Evolutionary conservation across 768 basidiomycete species (phyloP).

Genomic region (Collybia sordida): DNA sequence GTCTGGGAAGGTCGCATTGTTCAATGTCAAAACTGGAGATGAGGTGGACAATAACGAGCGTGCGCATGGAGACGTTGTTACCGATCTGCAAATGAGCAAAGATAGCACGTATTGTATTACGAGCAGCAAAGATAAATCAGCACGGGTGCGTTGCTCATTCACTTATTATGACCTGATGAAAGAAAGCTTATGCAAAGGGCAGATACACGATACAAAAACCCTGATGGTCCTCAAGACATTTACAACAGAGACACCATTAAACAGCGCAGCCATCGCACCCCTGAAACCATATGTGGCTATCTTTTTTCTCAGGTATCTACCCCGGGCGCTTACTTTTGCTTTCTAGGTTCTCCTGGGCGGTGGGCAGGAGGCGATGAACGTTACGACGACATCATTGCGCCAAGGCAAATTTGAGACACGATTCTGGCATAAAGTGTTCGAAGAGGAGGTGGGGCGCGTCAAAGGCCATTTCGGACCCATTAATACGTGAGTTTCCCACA

Average conservation of each 20-base stretch:
- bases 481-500: conserved; percentile 73
- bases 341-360: conserved; percentile 85
- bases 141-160: conserved; percentile 62
- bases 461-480: conserved; percentile 97
- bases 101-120: conserved; percentile 96
- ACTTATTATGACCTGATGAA: not conserved
- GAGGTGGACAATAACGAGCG: conserved; percentile 83
- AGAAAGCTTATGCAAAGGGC: not conserved
- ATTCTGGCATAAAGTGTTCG: conserved; percentile 97
- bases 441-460: conserved; percentile 96
- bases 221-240: conserved; percentile 92
- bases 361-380: conserved; percentile 97
- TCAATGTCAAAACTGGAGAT: conserved; percentile 85
- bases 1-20: conserved; percentile 91
- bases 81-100: conserved; percentile 87
- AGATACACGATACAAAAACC: conserved; percentile 89
- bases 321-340: not conserved
- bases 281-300: conserved; percentile 75
- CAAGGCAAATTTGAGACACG: conserved; percentile 98
- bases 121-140: conserved; percentile 94
- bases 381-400: conserved; percentile 90
- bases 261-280: conserved; percentile 87
- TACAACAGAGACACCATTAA: conserved; percentile 91
- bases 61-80: conserved; percentile 84
- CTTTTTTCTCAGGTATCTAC: not conserved